Conservation (phyloP, 2,329 filamentous ascomycete genomes). For the Ophiocordyceps robertsii region DNA sequence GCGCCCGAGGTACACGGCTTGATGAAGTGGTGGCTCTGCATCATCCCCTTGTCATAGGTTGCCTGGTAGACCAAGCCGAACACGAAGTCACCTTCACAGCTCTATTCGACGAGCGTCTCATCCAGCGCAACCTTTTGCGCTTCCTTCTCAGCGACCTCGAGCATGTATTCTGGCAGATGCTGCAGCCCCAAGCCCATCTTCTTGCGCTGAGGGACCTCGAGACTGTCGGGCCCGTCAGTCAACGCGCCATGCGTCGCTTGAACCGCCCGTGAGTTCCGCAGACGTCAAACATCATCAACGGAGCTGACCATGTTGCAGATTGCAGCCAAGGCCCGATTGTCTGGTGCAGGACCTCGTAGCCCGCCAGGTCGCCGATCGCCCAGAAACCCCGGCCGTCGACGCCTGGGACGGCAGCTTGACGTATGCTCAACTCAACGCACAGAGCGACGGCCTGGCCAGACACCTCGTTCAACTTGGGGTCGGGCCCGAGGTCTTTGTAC, state of each 20-base stretch:
- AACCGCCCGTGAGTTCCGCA: neutral
- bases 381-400: neutral
- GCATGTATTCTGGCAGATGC: neutral
- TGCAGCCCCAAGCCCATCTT: neutral
- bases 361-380: neutral
- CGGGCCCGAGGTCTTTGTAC: slow-evolving; percentile 1
- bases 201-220: neutral
- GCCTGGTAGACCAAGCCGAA: neutral
- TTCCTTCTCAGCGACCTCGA: neutral
- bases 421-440: neutral
- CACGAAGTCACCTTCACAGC: neutral
- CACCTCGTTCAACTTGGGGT: slow-evolving; percentile 1
- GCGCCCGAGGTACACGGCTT: neutral
- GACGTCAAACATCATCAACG: neutral
- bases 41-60: neutral
- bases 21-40: neutral
- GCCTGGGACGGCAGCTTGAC: slow-evolving; percentile 1
- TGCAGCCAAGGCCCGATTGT: neutral
- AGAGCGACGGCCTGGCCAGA: neutral
- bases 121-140: neutral
- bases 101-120: neutral
- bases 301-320: neutral
- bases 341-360: neutral
- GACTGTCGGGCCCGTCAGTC: neutral
- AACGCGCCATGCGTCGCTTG: slow-evolving; percentile 1